Conservation (phyloP, 495 filamentous ascomycete species). For the Hypoxylon lenormandii region DNA sequence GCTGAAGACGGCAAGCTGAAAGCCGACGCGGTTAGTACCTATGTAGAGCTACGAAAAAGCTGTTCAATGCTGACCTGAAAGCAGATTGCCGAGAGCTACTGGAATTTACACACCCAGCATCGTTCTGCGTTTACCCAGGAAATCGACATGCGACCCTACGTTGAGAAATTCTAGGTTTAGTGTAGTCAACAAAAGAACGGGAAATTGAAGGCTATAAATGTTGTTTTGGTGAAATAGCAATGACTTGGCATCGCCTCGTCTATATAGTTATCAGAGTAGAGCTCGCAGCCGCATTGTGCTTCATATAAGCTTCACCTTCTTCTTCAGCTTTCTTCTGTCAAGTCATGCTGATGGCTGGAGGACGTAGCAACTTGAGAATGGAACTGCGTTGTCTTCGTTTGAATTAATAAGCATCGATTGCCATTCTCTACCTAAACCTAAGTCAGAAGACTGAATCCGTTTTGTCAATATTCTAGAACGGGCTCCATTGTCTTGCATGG, state of each 20-base stretch:
- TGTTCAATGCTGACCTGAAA: conserved; percentile 16
- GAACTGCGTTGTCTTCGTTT: background rate
- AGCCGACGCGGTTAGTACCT: conserved; percentile 77
- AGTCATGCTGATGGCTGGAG: background rate
- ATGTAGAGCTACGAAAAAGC: background rate
- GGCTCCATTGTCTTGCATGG: conserved; percentile 18
- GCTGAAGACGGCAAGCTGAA: conserved; percentile 78
- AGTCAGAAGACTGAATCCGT: conserved; percentile 26
- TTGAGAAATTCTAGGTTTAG: conserved; percentile 73
- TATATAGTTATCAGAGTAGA: background rate
- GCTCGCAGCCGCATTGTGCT: too few relatives aligned
- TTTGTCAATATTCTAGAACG: conserved; percentile 11
- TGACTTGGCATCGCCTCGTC: background rate
- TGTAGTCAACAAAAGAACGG: background rate
- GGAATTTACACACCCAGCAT: conserved; percentile 88
- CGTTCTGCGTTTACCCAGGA: conserved; percentile 84
- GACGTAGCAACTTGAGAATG: background rate
- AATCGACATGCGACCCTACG: conserved; percentile 81
- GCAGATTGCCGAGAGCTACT: conserved; percentile 90
- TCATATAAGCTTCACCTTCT: too few relatives aligned
- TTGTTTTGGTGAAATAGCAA: background rate
- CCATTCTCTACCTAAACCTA: conserved; percentile 38
- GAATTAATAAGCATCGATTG: conserved; percentile 18
- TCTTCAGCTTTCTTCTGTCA: too few relatives aligned
- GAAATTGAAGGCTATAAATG: background rate